Evolutionary conservation across 2,329 filamentous ascomycete species (phyloP).

Genomic region (Penicillium palitans): DNA sequence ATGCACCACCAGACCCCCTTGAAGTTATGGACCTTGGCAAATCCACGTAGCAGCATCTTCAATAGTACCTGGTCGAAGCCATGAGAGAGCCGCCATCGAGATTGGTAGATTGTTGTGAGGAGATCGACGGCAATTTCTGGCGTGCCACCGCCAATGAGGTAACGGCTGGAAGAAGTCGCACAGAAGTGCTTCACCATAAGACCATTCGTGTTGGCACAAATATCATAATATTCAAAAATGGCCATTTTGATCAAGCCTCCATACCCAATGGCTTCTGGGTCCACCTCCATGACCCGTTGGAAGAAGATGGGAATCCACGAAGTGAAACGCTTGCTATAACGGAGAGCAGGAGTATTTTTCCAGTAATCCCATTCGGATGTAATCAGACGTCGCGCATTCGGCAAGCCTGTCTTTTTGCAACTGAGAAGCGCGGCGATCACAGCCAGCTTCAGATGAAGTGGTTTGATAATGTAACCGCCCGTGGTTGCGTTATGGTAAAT

Average conservation of each 20-base stretch:
- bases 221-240: slow-evolving; percentile 42
- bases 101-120: slow-evolving; percentile 39
- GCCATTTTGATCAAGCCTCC: slow-evolving; percentile 37
- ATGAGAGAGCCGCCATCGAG: slow-evolving; percentile 34
- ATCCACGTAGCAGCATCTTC: slow-evolving; percentile 42
- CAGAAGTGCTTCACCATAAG: slow-evolving; percentile 41
- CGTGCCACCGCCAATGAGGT: slow-evolving; percentile 29
- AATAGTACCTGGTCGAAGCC: slow-evolving; percentile 41
- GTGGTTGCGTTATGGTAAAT: slow-evolving; percentile 33
- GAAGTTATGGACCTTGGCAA: slow-evolving; percentile 29
- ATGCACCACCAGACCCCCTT: slow-evolving; percentile 45
- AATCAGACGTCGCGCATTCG: slow-evolving; percentile 35
- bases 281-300: slow-evolving; percentile 34
- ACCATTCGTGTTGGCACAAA: slow-evolving; percentile 35
- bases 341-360: slow-evolving; percentile 9
- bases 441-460: slow-evolving; percentile 40
- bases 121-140: slow-evolving; percentile 35
- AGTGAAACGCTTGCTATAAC: slow-evolving; percentile 25
- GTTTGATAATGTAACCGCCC: slow-evolving; percentile 33
- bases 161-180: slow-evolving; percentile 30
- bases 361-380: slow-evolving; percentile 30
- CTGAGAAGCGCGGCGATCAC: slow-evolving; percentile 39
- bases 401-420: slow-evolving; percentile 25
- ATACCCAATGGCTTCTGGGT: slow-evolving; percentile 18
- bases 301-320: slow-evolving; percentile 38